Base-by-base conservation (phyloP, 148 eudicot genomes). In the Cornus suecica region DNA sequence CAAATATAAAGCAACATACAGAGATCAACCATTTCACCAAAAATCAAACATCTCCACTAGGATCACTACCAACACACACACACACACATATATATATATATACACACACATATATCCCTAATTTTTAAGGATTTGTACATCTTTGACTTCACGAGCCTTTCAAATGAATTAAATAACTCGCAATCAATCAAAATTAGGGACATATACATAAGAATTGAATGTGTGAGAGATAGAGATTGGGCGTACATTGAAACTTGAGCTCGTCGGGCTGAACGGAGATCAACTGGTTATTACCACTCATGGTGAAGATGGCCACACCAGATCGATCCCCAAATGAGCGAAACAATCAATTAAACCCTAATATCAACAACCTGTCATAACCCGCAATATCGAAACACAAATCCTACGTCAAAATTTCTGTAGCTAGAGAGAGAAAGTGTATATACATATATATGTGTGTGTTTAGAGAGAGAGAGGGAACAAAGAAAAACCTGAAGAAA, bases 211-310 rank as follows among this genome's bases (percentile, higher is more conserved):
- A 26, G 22, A 56, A 48, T 2, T 37, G 5, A 56, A 16, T 51
- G 10, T 3, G 37, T 51, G 30, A 30, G 29, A 37, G 58, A 22
- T 20, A 73, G 42, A 45, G 24, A 65, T 4, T 1, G 56, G 18
- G 78, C 80, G 2, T 88, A 93, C 98, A 84, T 76, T 83, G 87
- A 48, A 93, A 93, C 71, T 69, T 87, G 83, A 93, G 92, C 77
- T 93, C 98, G 22, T 89, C 92, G 22, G 98, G 98, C 8, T 85
- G 86, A 83, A 93, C 90, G 66, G 88, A 81, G 70, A 93, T 83
- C 80, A 89, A 86, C 56, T 85, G 92, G 73, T 82, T 87, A 77
- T 73, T 31, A 72, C 82, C 80, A 79, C 77, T 78, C 86, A 85
- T 86, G 61, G 73, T 74, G 76, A 77, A 11, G 66, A 77, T 30